A percentile compares a stretch with the other conserved stretches of the same genome.
phyloP scores from a whole-genome alignment of 805 yeast species.

The Pichia californica region DNA sequence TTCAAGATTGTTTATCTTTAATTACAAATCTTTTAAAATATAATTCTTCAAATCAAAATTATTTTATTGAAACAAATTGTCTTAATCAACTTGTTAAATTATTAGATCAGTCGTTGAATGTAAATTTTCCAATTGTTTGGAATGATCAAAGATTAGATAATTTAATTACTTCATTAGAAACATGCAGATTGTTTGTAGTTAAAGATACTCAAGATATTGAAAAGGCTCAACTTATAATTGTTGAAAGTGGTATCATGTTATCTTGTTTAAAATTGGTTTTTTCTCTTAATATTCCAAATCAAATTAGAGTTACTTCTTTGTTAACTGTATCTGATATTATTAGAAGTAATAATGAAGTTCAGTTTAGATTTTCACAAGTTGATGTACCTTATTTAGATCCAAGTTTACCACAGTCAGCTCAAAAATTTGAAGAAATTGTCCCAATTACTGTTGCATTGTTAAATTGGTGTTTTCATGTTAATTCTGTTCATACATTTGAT shows the following conservation, averaged over 20 bases:
- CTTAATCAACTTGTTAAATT: constrained; percentile 57
- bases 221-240: constrained; percentile 55
- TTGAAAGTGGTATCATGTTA: constrained; percentile 56
- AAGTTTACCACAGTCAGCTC: constrained; percentile 26
- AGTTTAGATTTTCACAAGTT: constrained; percentile 63
- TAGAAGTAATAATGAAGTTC: constrained; percentile 58
- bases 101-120: constrained; percentile 51
- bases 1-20: constrained; percentile 80
- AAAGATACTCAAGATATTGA: constrained; percentile 65
- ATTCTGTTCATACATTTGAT: constrained; percentile 81
- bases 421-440: constrained; percentile 33
- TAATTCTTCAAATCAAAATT: constrained; percentile 84
- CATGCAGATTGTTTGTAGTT: constrained; percentile 63
- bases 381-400: constrained; percentile 94
- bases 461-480: constrained; percentile 74
- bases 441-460: constrained; percentile 73
- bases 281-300: constrained; percentile 54
- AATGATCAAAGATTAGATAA: constrained; percentile 69
- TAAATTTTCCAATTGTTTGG: constrained; percentile 42
- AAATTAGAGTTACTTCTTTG: constrained; percentile 62
- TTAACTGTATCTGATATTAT: constrained; percentile 74
- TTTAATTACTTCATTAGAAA: constrained; percentile 59
- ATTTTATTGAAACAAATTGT: constrained; percentile 81
- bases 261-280: constrained; percentile 66
- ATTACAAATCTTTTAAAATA: constrained; percentile 67